Percentiles rank a stretch among this genome's conserved stretches.
Evolutionary conservation across 73 alveolate genomes (phyloP).

Genomic region (Effrenium voratum): DNA sequence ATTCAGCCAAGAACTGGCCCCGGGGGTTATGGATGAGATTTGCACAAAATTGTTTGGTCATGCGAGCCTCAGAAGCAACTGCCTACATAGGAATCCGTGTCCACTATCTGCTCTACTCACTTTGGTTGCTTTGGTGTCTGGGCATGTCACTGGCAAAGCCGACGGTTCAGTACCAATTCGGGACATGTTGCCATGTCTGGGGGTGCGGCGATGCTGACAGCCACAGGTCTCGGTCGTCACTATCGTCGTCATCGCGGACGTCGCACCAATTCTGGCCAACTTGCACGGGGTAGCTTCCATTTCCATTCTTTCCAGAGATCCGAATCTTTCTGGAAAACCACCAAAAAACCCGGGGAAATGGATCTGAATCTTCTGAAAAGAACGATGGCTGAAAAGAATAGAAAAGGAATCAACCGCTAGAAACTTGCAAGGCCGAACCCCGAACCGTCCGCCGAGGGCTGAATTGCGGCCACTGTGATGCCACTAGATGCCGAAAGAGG

Average conservation of each 20-base stretch:
- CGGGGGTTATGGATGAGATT: too few relatives aligned
- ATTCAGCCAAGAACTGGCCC: too few relatives aligned
- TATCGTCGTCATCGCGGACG: slow-evolving; percentile 88
- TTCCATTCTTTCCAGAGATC: not conserved
- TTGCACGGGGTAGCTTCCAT: not conserved
- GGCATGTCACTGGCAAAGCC: not conserved
- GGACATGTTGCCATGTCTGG: too few relatives aligned
- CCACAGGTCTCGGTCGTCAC: slow-evolving; percentile 84
- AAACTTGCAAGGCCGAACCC: not conserved
- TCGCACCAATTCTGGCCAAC: slow-evolving; percentile 78
- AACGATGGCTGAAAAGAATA: not conserved
- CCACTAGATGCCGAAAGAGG: too few relatives aligned
- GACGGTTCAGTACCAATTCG: not conserved
- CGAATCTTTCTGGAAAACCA: too few relatives aligned
- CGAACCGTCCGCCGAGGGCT: not conserved
- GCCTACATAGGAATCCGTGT: too few relatives aligned
- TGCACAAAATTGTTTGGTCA: too few relatives aligned
- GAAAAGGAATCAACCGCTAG: not conserved
- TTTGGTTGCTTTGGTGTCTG: not conserved
- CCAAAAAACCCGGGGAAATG: too few relatives aligned
- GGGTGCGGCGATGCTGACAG: slow-evolving; percentile 47
- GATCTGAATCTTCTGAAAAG: too few relatives aligned
- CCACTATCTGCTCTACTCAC: too few relatives aligned
- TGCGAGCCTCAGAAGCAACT: too few relatives aligned
- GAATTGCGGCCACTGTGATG: not conserved